Evolutionary conservation across 2,329 filamentous ascomycete genomes (phyloP).

Genomic region (Aspergillus puulaauensis): DNA sequence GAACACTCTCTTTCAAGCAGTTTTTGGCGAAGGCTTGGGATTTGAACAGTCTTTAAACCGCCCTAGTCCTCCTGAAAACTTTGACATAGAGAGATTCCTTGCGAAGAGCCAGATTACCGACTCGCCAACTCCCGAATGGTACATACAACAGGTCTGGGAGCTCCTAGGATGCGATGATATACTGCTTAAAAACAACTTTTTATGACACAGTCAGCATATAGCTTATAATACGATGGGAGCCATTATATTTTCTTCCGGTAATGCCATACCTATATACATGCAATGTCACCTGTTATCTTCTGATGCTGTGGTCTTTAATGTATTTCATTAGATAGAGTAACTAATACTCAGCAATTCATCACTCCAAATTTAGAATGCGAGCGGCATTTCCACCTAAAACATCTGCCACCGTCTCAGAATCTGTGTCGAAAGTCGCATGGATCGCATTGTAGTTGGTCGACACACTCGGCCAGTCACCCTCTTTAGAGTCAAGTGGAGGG

Average conservation of each 20-base stretch:
- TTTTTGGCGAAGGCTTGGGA: conserved; percentile 36
- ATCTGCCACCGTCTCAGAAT: conserved; percentile 31
- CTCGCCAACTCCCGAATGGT: conserved; percentile 51
- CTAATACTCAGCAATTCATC: background rate
- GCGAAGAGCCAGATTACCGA: conserved; percentile 19
- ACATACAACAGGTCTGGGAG: conserved; percentile 56
- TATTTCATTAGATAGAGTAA: background rate
- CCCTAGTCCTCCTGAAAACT: conserved; percentile 20
- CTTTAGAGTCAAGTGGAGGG: conserved; percentile 37
- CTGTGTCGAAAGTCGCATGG: conserved; percentile 32
- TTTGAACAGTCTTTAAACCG: conserved; percentile 31
- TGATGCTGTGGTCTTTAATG: background rate
- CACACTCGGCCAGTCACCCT: conserved; percentile 47
- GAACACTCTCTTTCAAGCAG: conserved; percentile 41
- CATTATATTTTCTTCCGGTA: background rate
- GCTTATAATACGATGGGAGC: background rate
- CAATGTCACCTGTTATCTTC: background rate
- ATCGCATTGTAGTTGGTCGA: conserved; percentile 50
- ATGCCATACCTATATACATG: conserved; percentile 2
- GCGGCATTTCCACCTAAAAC: conserved; percentile 48
- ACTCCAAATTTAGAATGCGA: conserved; percentile 40
- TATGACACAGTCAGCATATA: background rate
- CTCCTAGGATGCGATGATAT: conserved; percentile 59
- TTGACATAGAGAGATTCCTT: conserved; percentile 15
- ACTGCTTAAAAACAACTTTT: conserved; percentile 13